Evolutionary conservation across 306 rosid species (phyloP), one percentile per base, ranked within the genome.

Genomic region (Morella rubra): DNA sequence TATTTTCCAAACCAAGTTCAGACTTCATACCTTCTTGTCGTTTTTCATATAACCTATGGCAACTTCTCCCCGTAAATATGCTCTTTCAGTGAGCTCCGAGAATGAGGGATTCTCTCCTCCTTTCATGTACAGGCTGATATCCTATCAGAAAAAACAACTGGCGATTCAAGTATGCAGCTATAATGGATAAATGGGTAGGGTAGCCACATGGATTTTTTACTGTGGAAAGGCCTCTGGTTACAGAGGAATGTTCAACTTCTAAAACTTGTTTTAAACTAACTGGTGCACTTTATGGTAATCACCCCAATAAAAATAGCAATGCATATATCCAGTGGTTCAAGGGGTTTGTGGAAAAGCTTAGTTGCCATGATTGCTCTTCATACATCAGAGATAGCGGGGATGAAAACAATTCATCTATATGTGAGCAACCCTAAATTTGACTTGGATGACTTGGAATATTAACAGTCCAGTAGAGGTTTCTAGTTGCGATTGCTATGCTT

Each of bases 21-120:
- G 73, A 73, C 61, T 27, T 59, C 77, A 22, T 88, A 95, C 97
- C 96, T 83, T 89, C 66, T 83, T 86, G 80, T 92, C 88, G 76
- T 91, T 84, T 86, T 87, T 95, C 78, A 95, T 82, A 78, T 90
- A 95, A 67, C 99, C 99, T 73, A 95, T 95, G 65, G 97, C 99
- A 69, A 95, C 98, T 90, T 95, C 99, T 81, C 90, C 84, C 74
- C 96, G 84, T 41, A 95, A 72, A 80, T 87, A 71, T 11, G 99
- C 99, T 81, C 97, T 87, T 91, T 95, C 93, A 0, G 87, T 37
- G 44, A 95, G 96, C 86, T 95, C 99, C 5, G 80, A 44, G 82
- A 95, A 95, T 24, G 97, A 88, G 62, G 96, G 99, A 70, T 86
- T 83, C 82, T 95, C 99, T 71, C 93, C 99, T 83, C 78, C 88